Conservation (phyloP, 306 rosid species). For the Echinosophora koreensis region DNA sequence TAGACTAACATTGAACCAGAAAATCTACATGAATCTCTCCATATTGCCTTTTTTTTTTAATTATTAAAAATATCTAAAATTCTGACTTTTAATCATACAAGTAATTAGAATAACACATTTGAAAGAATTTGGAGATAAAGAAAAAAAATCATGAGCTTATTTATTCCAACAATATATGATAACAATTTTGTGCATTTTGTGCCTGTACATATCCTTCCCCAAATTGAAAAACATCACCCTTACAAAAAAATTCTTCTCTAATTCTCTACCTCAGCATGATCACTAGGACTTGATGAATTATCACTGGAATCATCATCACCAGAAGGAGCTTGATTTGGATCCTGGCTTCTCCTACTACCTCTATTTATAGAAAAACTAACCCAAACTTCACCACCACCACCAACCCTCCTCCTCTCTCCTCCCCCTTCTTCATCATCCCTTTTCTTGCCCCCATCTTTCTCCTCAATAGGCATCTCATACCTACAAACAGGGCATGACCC, state of each 20-base stretch:
- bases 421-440: conserved; percentile 44
- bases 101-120: background rate
- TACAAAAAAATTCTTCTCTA: conserved; percentile 1
- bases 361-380: conserved; percentile 66
- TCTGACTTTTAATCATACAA: background rate
- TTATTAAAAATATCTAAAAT: background rate
- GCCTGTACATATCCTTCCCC: conserved; percentile 47
- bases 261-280: conserved; percentile 33
- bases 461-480: conserved; percentile 76
- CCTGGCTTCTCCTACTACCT: conserved; percentile 42
- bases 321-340: conserved; percentile 49
- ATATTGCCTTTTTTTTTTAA: background rate
- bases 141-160: background rate
- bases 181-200: conserved; percentile 37
- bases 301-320: conserved; percentile 48
- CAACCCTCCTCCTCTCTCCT: conserved; percentile 47
- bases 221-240: conserved; percentile 2
- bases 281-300: conserved; percentile 39
- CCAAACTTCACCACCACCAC: conserved; percentile 61
- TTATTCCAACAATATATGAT: conserved; percentile 30
- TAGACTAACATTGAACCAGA: conserved; percentile 4
- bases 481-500: conserved; percentile 91
- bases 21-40: background rate
- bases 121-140: background rate
- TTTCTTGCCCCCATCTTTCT: conserved; percentile 58